A percentile compares a stretch with the other conserved stretches of the same genome.
phyloP scores from a whole-genome alignment of 2,329 filamentous ascomycete species.

The Colletotrichum camelliae region DNA sequence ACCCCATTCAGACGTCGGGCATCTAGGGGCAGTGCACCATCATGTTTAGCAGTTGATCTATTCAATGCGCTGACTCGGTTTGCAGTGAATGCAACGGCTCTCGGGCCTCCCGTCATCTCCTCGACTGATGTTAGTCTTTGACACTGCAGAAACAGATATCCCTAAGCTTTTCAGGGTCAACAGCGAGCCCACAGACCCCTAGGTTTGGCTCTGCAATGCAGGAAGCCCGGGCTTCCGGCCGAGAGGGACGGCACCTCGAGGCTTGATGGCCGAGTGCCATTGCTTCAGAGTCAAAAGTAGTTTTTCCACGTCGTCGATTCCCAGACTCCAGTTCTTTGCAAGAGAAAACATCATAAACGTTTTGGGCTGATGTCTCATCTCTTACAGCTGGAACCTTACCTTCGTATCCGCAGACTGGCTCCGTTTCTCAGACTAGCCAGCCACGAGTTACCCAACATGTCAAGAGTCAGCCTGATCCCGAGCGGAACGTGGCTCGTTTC shows the following conservation, averaged over 20 bases:
- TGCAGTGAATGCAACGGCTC: background rate
- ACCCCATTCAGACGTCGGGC: conserved; percentile 16
- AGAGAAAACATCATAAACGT: background rate
- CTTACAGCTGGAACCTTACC: background rate
- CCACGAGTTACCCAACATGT: background rate
- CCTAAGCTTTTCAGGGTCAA: conserved; percentile 8
- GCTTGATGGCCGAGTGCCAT: background rate
- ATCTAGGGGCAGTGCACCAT: background rate
- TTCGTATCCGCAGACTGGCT: background rate
- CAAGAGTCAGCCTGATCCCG: background rate
- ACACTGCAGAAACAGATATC: background rate
- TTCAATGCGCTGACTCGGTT: conserved; percentile 8
- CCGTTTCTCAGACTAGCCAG: background rate
- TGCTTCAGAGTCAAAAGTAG: background rate
- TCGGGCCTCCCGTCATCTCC: background rate
- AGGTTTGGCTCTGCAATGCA: background rate
- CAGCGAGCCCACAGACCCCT: background rate
- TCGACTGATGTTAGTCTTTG: conserved; percentile 5
- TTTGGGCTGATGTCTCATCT: background rate
- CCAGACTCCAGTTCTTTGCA: background rate
- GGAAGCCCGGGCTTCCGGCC: background rate
- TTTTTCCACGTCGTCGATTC: background rate
- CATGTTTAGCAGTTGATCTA: background rate
- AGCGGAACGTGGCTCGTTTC: background rate
- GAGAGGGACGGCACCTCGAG: background rate